Conservation (phyloP, 2,329 filamentous ascomycete species). For the Trichoderma pleuroti region DNA sequence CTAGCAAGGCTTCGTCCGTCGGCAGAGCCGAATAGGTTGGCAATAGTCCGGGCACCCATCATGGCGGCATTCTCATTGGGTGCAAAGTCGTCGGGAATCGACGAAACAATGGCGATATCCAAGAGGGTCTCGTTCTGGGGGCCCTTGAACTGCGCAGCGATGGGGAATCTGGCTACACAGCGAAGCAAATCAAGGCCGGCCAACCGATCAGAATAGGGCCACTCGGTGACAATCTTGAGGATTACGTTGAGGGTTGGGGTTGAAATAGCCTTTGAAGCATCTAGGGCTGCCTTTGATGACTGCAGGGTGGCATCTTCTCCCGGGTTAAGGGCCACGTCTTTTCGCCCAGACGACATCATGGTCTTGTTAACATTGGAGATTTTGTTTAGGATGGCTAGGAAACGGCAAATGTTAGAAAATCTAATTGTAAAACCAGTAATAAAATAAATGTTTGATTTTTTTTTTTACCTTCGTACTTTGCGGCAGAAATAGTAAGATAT, state of each 20-base stretch:
- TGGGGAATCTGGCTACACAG: slow-evolving; percentile 68
- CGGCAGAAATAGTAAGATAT: slow-evolving; percentile 73
- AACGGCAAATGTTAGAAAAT: slow-evolving; percentile 25
- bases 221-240: slow-evolving; percentile 68
- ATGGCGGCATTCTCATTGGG: slow-evolving; percentile 78
- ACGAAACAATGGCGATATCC: slow-evolving; percentile 44
- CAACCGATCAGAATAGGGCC: slow-evolving; percentile 77
- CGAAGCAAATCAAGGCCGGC: slow-evolving; percentile 84
- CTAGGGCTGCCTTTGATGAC: slow-evolving; percentile 60
- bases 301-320: slow-evolving; percentile 63
- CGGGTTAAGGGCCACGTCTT: slow-evolving; percentile 70
- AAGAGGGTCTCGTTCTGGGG: slow-evolving; percentile 57
- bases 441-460: slow-evolving; percentile 4
- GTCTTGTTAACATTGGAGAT: slow-evolving; percentile 70
- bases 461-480: slow-evolving; percentile 58
- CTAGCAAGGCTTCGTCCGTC: slow-evolving; percentile 65
- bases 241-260: slow-evolving; percentile 59
- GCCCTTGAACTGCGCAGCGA: slow-evolving; percentile 59
- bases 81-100: slow-evolving; percentile 47
- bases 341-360: slow-evolving; percentile 66
- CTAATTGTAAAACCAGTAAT: too few species aligned
- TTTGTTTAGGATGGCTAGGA: slow-evolving; percentile 67
- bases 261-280: slow-evolving; percentile 49
- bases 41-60: slow-evolving; percentile 77
- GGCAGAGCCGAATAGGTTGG: slow-evolving; percentile 76